Evolutionary conservation across 108 stramenopile species (phyloP), one percentile per base, ranked within the genome.

Genomic region (Skeletonema grethae): DNA sequence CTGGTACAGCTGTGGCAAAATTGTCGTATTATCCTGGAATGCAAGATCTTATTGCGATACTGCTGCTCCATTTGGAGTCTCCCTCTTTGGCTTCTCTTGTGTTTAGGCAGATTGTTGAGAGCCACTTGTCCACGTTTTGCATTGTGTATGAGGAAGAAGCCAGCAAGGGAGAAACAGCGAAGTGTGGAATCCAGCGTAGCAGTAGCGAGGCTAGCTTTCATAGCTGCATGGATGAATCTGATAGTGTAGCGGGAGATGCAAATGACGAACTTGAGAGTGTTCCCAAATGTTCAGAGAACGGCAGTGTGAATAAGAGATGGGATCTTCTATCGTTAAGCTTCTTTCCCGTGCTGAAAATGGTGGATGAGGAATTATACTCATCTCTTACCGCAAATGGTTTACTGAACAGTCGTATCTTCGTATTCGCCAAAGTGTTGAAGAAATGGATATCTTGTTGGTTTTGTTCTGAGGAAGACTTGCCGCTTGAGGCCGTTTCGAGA

Each of bases 361-460:
- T 74, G 12, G 73, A 74, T 31, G 65, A 48, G 57, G 73, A 66
- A 36, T 46, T 74, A 10, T 39, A 74, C 24, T 50, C 53, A 18
- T 59, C 56, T 18, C 36, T 74, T 29, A 35, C 57, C 30, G 68
- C 38, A 15, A 16, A 69, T 35, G 43, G 24, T 22, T 43, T 57
- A 11, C 38, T 57, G 20, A 34, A 53, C 24, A 38, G 11, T 35
- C 50, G 29, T 12, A 53, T 55, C 11, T 53, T 69, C 4, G 29
- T 57, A 16, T 69, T 69, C 24, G 68, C 29, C 30, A 22, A 69
- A 58, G 55, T 69, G 5, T 13, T 74, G 24, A 64, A 74, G 55
- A 60, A 60, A 16, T 74, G 73, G 73, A 66, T 66, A 9, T 66
- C 73, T 9, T 74, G 58, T 13, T 74, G 73, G 73, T 74, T 74